These are phyloP conservation scores for Aspergillus intermedius DNA, from an alignment of 2,329 filamentous ascomycete species.

Conservation along the genomic window DNA sequence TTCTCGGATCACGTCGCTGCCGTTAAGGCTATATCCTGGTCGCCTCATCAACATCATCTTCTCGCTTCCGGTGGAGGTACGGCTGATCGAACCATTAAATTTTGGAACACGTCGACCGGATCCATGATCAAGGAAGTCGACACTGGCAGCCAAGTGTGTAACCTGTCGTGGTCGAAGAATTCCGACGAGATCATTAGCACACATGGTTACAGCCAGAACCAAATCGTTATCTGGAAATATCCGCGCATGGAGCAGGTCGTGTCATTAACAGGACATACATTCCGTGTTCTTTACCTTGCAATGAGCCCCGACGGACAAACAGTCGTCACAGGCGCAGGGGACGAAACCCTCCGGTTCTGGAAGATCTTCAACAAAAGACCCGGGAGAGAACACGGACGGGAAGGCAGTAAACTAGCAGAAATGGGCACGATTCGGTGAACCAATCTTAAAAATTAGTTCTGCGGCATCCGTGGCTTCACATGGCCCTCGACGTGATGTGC, in stretches of 20 bases:
- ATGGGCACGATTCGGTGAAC: constrained; percentile 71
- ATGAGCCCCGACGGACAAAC: constrained; percentile 95
- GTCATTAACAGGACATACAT: constrained; percentile 91
- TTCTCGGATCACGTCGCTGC: constrained; percentile 93
- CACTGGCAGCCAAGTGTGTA: constrained; percentile 97
- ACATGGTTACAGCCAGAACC: constrained; percentile 95
- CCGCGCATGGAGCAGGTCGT: constrained; percentile 96
- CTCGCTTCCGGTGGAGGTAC: constrained; percentile 95
- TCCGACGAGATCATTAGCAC: constrained; percentile 96
- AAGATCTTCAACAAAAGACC: constrained; percentile 84
- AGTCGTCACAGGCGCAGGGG: constrained; percentile 90
- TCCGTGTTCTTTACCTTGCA: constrained; percentile 88
- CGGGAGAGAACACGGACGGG: constrained; percentile 61
- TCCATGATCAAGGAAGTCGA: constrained; percentile 79
- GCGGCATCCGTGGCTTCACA: constrained; percentile 7
- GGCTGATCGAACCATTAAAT: constrained; percentile 91
- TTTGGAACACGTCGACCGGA: constrained; percentile 91
- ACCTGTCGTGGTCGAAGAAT: constrained; percentile 93
- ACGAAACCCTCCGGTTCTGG: constrained; percentile 96
- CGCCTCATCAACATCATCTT: constrained; percentile 86
- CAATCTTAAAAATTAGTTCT: constrained; percentile 8
- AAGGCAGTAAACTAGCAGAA: constrained; percentile 60
- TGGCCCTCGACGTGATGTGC: constrained; percentile 18
- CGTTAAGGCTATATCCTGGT: constrained; percentile 97
- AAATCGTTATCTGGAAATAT: constrained; percentile 99